Evolutionary conservation across 768 basidiomycete genomes (phyloP).

Genomic region (Xerocomellus amylosporus): DNA sequence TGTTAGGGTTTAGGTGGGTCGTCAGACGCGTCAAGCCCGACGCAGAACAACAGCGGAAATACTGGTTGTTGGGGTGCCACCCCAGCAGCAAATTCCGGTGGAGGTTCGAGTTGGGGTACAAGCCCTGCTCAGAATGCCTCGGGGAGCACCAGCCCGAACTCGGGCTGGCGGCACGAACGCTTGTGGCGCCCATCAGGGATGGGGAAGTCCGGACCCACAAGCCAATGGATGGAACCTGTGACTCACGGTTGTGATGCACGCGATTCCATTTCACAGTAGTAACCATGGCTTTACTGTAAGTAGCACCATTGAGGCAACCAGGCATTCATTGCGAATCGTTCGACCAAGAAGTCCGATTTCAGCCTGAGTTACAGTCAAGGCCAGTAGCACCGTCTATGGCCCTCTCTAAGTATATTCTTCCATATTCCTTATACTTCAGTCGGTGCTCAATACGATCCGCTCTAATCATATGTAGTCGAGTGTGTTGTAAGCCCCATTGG

Average conservation of each 20-base stretch:
- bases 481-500: too few species aligned
- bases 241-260: neutral
- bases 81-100: conserved; percentile 26
- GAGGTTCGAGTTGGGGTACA: conserved; percentile 30
- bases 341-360: too few species aligned
- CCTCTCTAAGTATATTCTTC: too few species aligned
- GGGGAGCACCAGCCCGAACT: conserved; percentile 36
- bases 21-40: conserved; percentile 29
- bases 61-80: conserved; percentile 22
- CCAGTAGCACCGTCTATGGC: too few species aligned
- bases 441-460: too few species aligned
- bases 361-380: too few species aligned
- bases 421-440: too few species aligned
- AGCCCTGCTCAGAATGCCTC: conserved; percentile 36
- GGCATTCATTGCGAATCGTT: too few species aligned
- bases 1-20: too few species aligned
- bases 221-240: conserved; percentile 54
- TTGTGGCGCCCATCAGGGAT: conserved; percentile 42
- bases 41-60: conserved; percentile 23
- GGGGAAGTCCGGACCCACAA: conserved; percentile 48
- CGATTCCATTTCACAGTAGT: neutral
- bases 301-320: too few species aligned
- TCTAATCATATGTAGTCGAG: too few species aligned
- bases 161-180: conserved; percentile 16
- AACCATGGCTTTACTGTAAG: too few species aligned